Evolutionary conservation across 2,329 filamentous ascomycete genomes (phyloP), one percentile per base, ranked within the genome.

Genomic region (Rasamsonia emersonii): DNA sequence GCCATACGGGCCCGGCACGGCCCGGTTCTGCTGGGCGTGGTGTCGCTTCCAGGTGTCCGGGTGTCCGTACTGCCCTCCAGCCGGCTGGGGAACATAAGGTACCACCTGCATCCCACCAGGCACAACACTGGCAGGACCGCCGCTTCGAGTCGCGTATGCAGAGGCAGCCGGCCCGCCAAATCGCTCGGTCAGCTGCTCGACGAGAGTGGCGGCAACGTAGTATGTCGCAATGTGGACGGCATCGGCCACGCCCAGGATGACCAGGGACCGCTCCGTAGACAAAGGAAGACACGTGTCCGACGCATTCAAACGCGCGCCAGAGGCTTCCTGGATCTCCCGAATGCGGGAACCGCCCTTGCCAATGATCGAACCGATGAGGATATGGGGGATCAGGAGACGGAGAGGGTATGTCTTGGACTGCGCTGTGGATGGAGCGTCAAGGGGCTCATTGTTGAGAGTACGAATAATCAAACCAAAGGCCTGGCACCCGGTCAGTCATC

Each of bases 101-200:
- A 96, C 86, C 30, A 98, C 91, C 60, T 96, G 91, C 86, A 98
- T 94, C 40, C 91, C 91, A 38, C 91, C 91, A 14, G 91, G 91
- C 10, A 96, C 86, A 19, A 89, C 86, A 31, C 89, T 89, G 36
- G 89, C 86, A 30, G 91, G 88, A 30, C 85, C 88, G 41, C 91
- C 91, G 53, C 86, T 94, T 43, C 91, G 80, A 28, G 89, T 94
- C 28, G 91, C 91, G 56, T 98, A 98, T 18, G 91, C 89, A n/a
- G 91, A 98, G 30, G 91, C 89, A 36, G 86, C 86, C 13, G 91
- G 88, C 4, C 91, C 91, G 32, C 91, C 89, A 47, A 96, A 98
- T 24, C 91, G 80, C 59, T 98, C 91, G 32, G 91, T 95, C 38
- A 98, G 72, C 65, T 98, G 91, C 68, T 98, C 91, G 28, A 93